Conservation (phyloP, 768 basidiomycete species). For the Amanita subjunquillea region DNA sequence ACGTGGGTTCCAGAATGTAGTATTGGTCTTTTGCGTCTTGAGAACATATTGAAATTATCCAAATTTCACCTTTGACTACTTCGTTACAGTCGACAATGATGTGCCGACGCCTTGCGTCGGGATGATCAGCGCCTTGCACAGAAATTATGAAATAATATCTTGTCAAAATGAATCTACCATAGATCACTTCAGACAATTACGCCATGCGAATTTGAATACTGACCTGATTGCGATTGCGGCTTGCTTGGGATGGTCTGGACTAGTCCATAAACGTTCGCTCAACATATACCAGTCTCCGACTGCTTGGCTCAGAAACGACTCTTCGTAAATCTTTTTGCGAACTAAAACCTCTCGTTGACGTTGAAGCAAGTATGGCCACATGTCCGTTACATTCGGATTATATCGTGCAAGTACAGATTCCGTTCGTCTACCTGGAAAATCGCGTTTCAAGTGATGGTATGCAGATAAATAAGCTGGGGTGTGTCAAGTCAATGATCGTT, state of each 20-base stretch:
- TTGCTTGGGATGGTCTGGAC: slow-evolving; percentile 51
- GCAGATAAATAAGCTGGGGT: slow-evolving; percentile 58
- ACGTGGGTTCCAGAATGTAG: slow-evolving; percentile 61
- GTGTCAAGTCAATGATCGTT: background rate
- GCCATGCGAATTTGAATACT: slow-evolving; percentile 4
- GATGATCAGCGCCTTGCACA: slow-evolving; percentile 27
- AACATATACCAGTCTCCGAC: slow-evolving; percentile 26
- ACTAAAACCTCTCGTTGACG: slow-evolving; percentile 33
- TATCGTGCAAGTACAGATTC: slow-evolving; percentile 23
- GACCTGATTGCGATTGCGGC: slow-evolving; percentile 47
- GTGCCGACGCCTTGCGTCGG: slow-evolving; percentile 16
- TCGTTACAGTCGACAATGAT: slow-evolving; percentile 39
- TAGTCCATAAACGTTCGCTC: slow-evolving; percentile 41
- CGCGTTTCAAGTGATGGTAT: slow-evolving; percentile 29
- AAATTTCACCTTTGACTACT: slow-evolving; percentile 46
- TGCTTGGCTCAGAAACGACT: slow-evolving; percentile 39
- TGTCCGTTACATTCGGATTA: slow-evolving; percentile 39
- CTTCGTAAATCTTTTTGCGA: slow-evolving; percentile 28
- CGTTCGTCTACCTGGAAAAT: slow-evolving; percentile 27
- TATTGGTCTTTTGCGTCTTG: slow-evolving; percentile 20
- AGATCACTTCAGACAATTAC: background rate
- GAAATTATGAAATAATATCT: slow-evolving; percentile 56
- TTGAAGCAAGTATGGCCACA: slow-evolving; percentile 62
- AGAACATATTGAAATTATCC: slow-evolving; percentile 35
- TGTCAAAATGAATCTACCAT: slow-evolving; percentile 51